A percentile compares a stretch with the other conserved stretches of the same genome.
These are phyloP conservation scores for Camellia sinensis DNA, from an alignment of 148 eudicot genomes.

Conservation along the genomic window DNA sequence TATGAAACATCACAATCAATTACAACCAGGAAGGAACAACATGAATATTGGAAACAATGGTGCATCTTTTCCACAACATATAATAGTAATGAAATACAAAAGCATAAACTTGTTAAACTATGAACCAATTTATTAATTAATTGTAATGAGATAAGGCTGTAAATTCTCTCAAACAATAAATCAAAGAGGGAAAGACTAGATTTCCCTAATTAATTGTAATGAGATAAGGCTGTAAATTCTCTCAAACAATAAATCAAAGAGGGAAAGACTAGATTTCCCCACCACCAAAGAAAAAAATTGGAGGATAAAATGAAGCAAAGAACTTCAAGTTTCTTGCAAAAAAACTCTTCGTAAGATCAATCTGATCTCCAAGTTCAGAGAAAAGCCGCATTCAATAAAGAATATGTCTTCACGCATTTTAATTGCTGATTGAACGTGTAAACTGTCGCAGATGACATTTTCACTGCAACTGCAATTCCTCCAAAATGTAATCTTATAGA, in stretches of 20 bases:
- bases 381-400: conserved; percentile 18
- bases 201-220: no score
- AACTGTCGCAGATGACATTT: conserved; percentile 42
- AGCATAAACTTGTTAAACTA: no score
- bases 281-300: not conserved
- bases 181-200: not conserved
- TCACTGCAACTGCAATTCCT: conserved; percentile 35
- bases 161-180: no score
- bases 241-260: no score
- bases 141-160: no score
- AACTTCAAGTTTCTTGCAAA: not conserved
- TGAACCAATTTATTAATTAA: no score
- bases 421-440: conserved; percentile 46
- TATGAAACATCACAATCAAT: no score
- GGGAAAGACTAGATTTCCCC: not conserved
- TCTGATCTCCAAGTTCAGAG: not conserved
- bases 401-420: conserved; percentile 39
- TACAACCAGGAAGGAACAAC: no score
- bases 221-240: no score
- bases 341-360: not conserved
- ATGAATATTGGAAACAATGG: no score
- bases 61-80: no score
- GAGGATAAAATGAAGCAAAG: not conserved
- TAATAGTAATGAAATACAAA: no score
- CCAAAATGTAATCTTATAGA: conserved; percentile 54